Evolutionary conservation across 1,284 basidiomycete genomes (phyloP).

Genomic region (Rhizoctonia solani): DNA sequence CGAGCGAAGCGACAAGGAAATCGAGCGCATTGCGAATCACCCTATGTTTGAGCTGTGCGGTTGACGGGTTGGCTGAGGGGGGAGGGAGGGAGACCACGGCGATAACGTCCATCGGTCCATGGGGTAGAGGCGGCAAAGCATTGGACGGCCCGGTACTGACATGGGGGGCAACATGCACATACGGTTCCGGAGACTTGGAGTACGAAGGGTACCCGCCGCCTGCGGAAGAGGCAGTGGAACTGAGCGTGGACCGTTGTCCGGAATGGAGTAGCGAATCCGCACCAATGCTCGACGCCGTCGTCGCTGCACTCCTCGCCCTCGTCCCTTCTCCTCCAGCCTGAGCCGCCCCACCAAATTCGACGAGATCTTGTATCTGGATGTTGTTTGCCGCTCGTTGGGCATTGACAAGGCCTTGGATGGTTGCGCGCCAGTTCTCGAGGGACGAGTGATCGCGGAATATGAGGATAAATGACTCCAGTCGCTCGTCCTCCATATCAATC

Average conservation of each 20-base stretch:
- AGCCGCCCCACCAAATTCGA: conserved; percentile 31
- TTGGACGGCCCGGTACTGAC: conserved; percentile 76
- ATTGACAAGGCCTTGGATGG: conserved; percentile 56
- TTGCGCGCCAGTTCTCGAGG: conserved; percentile 83
- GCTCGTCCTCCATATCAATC: conserved; percentile 94
- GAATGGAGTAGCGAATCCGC: conserved; percentile 51
- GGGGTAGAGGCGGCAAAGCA: conserved; percentile 74
- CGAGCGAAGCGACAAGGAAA: conserved; percentile 77
- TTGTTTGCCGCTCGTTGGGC: conserved; percentile 39
- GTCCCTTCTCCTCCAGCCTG: neutral
- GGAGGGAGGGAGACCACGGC: conserved; percentile 87
- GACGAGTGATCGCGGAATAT: conserved; percentile 90
- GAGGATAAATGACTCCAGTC: conserved; percentile 89
- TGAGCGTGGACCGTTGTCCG: conserved; percentile 59
- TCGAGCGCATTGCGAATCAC: conserved; percentile 85
- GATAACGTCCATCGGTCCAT: conserved; percentile 89
- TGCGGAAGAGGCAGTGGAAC: conserved; percentile 48
- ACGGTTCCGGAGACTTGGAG: conserved; percentile 52
- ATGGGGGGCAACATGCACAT: conserved; percentile 60
- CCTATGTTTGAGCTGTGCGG: conserved; percentile 79
- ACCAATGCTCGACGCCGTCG: conserved; percentile 49
- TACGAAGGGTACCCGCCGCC: conserved; percentile 43
- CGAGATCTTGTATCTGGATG: conserved; percentile 42
- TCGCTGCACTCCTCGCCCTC: conserved; percentile 6
- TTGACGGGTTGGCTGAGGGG: conserved; percentile 58